Evolutionary conservation across 2,329 filamentous ascomycete genomes (phyloP), one percentile per base, ranked within the genome.

Genomic region (Davidsoniella virescens): DNA sequence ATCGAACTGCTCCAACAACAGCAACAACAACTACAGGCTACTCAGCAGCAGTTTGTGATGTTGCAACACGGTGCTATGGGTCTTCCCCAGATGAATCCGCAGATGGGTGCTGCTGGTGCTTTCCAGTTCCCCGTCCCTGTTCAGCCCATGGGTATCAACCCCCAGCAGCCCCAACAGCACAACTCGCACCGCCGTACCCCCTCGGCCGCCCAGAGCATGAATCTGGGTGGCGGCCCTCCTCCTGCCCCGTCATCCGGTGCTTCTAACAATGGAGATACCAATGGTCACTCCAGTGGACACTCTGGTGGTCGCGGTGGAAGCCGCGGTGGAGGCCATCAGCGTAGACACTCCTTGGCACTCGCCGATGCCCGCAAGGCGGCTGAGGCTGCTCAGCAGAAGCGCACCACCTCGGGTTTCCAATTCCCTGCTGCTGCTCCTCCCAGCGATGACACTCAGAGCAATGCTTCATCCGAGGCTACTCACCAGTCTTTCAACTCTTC

Each of bases 331-430:
- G 90, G 90, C 54, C 92, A 98, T 63, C 84, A 93, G 65, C 80
- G 92, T 62, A 82, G 92, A 66, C 92, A 98, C 68, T 98, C 92
- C 17, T 73, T 98, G 56, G 92, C 88, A 55, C 71, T 98, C 56
- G 86, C 88, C 37, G 92, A 98, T 66, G 92, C 92, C 46, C 96
- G 94, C 69, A 96, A 95, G 70, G 92, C 92, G 44, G 92, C 92
- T 52, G 92, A 98, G 65, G 69, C 94, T 56, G 92, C 92, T 45
- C 92, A 98, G 68, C 90, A 94, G 71, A 95, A 95, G 70, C 77
- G 88, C 65, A 94, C 90, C 50, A 87, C 88, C 54, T 87, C 85
- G 55, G 87, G 81, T 52, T 98, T 96, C 67, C 88, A 94, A 63
- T 98, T 98, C 63, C 90, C 92, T 14, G 78, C 82, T 49, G 84